Evolutionary conservation across 805 yeast species (phyloP).

Genomic region (Kazachstania bromeliacearum): DNA sequence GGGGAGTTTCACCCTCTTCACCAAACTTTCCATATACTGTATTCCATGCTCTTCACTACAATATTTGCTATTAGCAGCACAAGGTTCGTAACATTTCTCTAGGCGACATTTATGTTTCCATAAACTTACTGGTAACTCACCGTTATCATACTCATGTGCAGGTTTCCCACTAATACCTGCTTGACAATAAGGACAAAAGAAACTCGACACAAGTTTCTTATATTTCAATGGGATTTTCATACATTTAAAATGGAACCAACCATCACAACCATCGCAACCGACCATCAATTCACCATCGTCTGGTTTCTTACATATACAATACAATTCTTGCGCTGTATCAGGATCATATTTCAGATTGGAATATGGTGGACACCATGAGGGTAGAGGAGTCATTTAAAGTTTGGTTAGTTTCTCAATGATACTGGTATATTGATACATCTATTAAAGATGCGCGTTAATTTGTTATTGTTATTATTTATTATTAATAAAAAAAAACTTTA

Average conservation of each 20-base stretch:
- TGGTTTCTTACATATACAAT: constrained; percentile 67
- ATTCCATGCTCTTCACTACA: constrained; percentile 67
- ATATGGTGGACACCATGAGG: constrained; percentile 28
- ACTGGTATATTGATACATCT: neutral
- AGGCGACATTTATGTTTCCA: constrained; percentile 77
- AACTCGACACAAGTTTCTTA: constrained; percentile 50
- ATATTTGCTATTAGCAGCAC: constrained; percentile 46
- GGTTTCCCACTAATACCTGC: constrained; percentile 31
- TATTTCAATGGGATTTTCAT: constrained; percentile 46
- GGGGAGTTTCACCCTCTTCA: constrained; percentile 3
- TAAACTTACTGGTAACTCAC: constrained; percentile 37
- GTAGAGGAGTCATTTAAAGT: constrained; percentile 16
- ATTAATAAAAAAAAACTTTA: too few species aligned
- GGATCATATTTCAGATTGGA: constrained; percentile 16
- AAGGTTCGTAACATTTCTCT: constrained; percentile 36
- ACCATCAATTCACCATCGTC: constrained; percentile 82
- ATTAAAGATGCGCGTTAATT: neutral
- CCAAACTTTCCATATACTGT: constrained; percentile 12
- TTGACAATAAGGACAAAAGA: constrained; percentile 67
- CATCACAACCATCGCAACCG: constrained; percentile 92
- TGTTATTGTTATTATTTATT: too few species aligned
- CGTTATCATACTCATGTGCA: neutral
- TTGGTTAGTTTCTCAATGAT: too few species aligned
- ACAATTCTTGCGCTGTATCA: constrained; percentile 46
- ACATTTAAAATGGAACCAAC: constrained; percentile 86